A percentile compares a stretch with the other conserved stretches of the same genome.
Evolutionary conservation across 371 early-diverging fungal genomes (phyloP).

Genomic region (Thermomucor indicae-seudaticae): DNA sequence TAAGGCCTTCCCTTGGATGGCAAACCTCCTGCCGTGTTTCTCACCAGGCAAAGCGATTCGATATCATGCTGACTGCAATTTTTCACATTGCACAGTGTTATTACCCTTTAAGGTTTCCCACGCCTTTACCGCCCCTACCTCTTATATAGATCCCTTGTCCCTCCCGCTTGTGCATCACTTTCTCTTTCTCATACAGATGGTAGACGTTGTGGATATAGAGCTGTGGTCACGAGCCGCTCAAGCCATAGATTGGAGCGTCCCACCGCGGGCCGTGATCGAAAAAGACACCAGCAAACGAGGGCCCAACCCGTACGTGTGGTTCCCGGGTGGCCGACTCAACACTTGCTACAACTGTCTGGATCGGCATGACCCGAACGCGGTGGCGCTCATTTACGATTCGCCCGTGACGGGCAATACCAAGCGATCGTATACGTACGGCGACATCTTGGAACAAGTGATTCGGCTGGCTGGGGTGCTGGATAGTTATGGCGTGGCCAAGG

Average conservation of each 20-base stretch:
- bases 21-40: no score
- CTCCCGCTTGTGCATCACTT: no score
- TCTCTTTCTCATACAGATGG: no score
- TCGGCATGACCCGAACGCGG: constrained; percentile 60
- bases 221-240: constrained; percentile 31
- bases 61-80: no score
- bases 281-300: neutral
- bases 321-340: constrained; percentile 75
- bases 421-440: constrained; percentile 60
- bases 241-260: constrained; percentile 34
- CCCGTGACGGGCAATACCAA: constrained; percentile 58
- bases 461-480: constrained; percentile 71
- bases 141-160: no score
- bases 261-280: constrained; percentile 25
- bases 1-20: no score
- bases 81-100: no score
- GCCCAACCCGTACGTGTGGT: constrained; percentile 55
- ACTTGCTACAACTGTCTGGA: constrained; percentile 93
- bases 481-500: constrained; percentile 70
- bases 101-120: no score
- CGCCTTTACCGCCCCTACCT: no score
- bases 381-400: constrained; percentile 82
- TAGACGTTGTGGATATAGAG: constrained; percentile 15
- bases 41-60: no score
- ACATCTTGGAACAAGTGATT: constrained; percentile 70